Evolutionary conservation across 345 rosid genomes (phyloP), one percentile per base, ranked within the genome.

Genomic region (Balakata baccata): DNA sequence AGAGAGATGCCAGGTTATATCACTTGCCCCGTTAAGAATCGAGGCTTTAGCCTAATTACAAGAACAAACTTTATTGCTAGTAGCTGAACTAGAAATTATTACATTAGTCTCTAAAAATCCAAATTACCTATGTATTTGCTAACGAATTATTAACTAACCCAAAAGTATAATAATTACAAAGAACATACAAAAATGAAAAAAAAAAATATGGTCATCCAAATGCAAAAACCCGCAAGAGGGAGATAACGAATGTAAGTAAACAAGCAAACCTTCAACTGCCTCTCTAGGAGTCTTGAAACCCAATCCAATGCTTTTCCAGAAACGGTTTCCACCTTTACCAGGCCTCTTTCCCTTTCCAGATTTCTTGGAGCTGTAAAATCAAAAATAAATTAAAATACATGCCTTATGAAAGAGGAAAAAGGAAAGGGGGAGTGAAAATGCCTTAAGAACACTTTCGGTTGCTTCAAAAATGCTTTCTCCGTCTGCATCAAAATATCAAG

Each of bases 271-370:
- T 78, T 94, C 97, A 49, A 81, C 80, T 0, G 97, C 98, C 57
- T 94, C 98, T 49, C 97, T 86, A 4, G 97, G 98, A 17, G 98
- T 94, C 85, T 94, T 94, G 81, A 94, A 94, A 4, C 97, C 92
- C 76, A 94, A 76, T 4, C 97, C 98, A 52, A 94, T 80, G 84
- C 89, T 90, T 88, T 94, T 94, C 85, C 85, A 89, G 83, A 81
- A 94, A 17, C 98, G 85, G 78, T 94, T 94, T 34, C 98, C 97
- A 34, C 93, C 97, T 81, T 94, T 94, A 3, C 98, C 97, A n/a
- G 98, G 97, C 68, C 97, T 88, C 84, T 87, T 93, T 54, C 97
- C 98, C 75, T 94, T 94, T 38, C 86, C 89, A 41, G 96, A 61
- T 77, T 83, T 92, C 87, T 90, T 88, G 25, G 97, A 89, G 85